Evolutionary conservation across 2,329 filamentous ascomycete species (phyloP), one percentile per base, ranked within the genome.

Genomic region (Teratosphaeria zuluensis): DNA sequence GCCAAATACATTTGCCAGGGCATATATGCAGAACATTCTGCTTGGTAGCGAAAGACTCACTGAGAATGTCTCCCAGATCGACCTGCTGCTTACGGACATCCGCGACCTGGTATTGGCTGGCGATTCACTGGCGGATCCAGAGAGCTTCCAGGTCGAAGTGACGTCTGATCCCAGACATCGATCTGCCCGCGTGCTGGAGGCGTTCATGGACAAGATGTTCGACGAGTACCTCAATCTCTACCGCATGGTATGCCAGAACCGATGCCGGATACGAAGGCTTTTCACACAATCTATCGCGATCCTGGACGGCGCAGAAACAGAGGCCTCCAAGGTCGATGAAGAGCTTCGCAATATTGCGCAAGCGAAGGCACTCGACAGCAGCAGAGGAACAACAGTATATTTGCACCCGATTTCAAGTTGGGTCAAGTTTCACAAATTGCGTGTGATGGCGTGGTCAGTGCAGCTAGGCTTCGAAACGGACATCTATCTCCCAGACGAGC

Each of bases 391-490:
- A 32, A 32, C 57, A 14, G 48, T 30, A 53, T 79, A 75, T 75
- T 78, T 86, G 0, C 87, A 89, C 56, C 86, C 90, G 0, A 79
- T 97, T 0, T 90, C 89, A 1, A 91, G 88, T 3, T 99, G 94
- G 94, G 84, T 86, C 0, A 95, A 92, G 67, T 82, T 92, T 60
- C 89, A 95, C 74, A 97, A 96, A 73, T 80, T 96, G n/a, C 84
- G 83, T 32, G 84, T 92, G 68, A 90, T 96, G 81, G 87, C 92
- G 70, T 88, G 86, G 78, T 87, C 95, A 53, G 81, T 96, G 16
- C 89, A 96, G 69, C 84, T 96, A 33, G 94, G 95, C 12, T 97
- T 99, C 72, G 94, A 99, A 73, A 85, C 96, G 12, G 87, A 92
- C 51, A 83, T 96, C 9, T 97, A 97, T 73, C 85, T 92, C 56